Percentiles rank a stretch among this genome's conserved stretches.
phyloP scores from a whole-genome alignment of 1,284 basidiomycete species.

The Wallemia ichthyophaga region DNA sequence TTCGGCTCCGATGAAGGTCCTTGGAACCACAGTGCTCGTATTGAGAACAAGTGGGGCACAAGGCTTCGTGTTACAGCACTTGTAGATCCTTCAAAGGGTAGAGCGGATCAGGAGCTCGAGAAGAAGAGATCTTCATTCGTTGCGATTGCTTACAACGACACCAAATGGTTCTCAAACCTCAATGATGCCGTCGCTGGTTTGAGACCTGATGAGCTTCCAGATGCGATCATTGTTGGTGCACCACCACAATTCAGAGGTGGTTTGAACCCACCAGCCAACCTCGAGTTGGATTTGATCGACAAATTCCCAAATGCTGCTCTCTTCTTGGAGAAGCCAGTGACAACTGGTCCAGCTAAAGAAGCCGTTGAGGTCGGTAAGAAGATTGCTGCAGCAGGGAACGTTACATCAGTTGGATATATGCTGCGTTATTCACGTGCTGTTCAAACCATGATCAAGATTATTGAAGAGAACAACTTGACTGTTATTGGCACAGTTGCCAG shows the following conservation, averaged over 20 bases:
- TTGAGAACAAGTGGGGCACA: conserved; percentile 77
- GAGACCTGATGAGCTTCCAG: conserved; percentile 19
- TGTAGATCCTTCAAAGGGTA: conserved; percentile 63
- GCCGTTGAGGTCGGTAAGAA: conserved; percentile 31
- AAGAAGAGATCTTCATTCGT: conserved; percentile 87
- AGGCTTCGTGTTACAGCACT: conserved; percentile 85
- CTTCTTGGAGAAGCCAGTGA: conserved; percentile 82
- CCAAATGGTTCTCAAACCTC: conserved; percentile 12
- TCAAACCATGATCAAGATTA: conserved; percentile 92
- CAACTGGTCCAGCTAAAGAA: conserved; percentile 37
- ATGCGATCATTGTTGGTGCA: conserved; percentile 62
- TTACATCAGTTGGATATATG: conserved; percentile 71
- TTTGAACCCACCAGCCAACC: conserved; percentile 41
- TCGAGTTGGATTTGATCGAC: conserved; percentile 69
- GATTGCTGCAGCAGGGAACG: conserved; percentile 35
- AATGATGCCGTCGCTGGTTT: conserved; percentile 43
- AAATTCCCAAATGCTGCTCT: conserved; percentile 67
- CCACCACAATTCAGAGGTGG: conserved; percentile 81
- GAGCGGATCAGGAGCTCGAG: conserved; percentile 47
- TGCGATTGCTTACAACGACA: conserved; percentile 69
- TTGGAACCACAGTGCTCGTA: conserved; percentile 82
- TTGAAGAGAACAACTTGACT: conserved; percentile 75
- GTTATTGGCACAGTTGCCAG: conserved; percentile 32
- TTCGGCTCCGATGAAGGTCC: conserved; percentile 17
- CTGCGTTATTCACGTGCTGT: conserved; percentile 75